Evolutionary conservation across 805 yeast genomes (phyloP), one percentile per base, ranked within the genome.

Genomic region (Kodamaea hsintzibuensis): DNA sequence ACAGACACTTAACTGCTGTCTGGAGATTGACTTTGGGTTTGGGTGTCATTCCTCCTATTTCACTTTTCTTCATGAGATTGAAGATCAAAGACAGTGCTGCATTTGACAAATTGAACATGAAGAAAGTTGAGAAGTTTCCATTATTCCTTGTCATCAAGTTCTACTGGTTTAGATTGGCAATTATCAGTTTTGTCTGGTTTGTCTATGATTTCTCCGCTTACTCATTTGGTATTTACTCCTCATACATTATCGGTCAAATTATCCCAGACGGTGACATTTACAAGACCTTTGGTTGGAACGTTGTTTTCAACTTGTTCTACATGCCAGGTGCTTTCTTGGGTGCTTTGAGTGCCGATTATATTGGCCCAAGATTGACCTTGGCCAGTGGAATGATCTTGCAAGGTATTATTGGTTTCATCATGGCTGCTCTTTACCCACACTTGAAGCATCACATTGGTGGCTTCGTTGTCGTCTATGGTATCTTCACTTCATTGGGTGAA

Each of bases 1-100:
- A 79, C 30, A 71, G 84, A 48, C 86, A 89, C 65, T 80, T 92
- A 67, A 84, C 83, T 42, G 87, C 88, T 9, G 91, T 93, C 40
- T 93, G 98, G 98, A 86, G 98, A 79, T 76, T 91, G 54, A 84
- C 97, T 9, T 75, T 92, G 42, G 98, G 96, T 40, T 71, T 93
- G 37, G 98, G 98, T 68, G 96, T 92, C 18, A 80, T 93, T 50
- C 91, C 93, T 33, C 98, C 98, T 50, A 62, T 88, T 55, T 76
- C 89, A 1, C 79, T 92, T 60, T 88, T 93, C 66, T 80, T 86
- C 66, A 68, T 91, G 72, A 86, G 98, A 73, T 64, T 88, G 63
- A 85, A 81, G 68, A 88, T 87, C 76, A 74, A 80, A 57, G 96
- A 91, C 70, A 84, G 89, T 57, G 85, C 83, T 42, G 81, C 85